These are phyloP conservation scores for Leptosphaerulina australis DNA, from an alignment of 2,329 filamentous ascomycete species.

Conservation along the genomic window DNA sequence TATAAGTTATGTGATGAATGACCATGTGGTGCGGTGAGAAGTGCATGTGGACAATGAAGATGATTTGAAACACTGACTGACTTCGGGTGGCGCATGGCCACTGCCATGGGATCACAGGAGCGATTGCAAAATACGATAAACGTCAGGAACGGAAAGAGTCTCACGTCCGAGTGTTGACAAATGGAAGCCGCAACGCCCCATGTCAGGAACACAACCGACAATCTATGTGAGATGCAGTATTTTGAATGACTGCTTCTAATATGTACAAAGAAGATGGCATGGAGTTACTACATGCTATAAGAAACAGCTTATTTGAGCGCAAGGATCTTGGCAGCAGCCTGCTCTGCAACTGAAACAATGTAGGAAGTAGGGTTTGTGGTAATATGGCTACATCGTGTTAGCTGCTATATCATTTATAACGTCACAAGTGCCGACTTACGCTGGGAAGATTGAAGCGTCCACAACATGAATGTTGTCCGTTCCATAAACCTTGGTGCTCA, in stretches of 20 bases:
- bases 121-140: too few relatives aligned
- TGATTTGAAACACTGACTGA: too few relatives aligned
- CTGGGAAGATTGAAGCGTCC: constrained; percentile 56
- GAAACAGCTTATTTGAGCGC: constrained; percentile 24
- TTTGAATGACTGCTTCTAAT: constrained; percentile 9
- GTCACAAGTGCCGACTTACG: constrained; percentile 26
- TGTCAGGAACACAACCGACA: too few relatives aligned
- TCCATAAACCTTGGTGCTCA: constrained; percentile 57
- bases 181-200: background rate
- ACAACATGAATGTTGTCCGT: constrained; percentile 56
- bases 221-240: background rate
- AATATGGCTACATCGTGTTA: constrained; percentile 36
- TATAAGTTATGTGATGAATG: too few relatives aligned
- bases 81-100: too few relatives aligned
- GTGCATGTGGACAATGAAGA: too few relatives aligned
- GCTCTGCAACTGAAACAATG: constrained; percentile 46
- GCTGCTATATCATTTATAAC: background rate
- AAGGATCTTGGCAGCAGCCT: constrained; percentile 49
- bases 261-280: constrained; percentile 13
- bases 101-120: too few relatives aligned
- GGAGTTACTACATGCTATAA: background rate
- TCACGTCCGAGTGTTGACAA: background rate
- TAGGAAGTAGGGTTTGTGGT: constrained; percentile 49
- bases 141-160: too few relatives aligned
- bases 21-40: too few relatives aligned